Evolutionary conservation across 129 eudicot species (phyloP).

Genomic region (Tagetes patula): DNA sequence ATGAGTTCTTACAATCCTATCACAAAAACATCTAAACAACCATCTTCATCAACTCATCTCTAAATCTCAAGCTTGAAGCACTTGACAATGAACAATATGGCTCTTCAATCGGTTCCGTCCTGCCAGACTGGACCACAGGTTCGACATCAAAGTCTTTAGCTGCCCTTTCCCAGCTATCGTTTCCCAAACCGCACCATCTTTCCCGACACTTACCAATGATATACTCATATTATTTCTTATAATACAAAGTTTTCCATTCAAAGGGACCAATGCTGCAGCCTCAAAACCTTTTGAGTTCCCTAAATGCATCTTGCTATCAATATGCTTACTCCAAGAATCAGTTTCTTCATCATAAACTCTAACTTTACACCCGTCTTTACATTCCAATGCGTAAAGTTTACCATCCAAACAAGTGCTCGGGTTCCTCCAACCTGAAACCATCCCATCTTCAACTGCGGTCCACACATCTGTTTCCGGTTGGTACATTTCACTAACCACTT

Average conservation of each 20-base stretch:
- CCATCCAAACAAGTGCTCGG: conserved; percentile 74
- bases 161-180: conserved; percentile 68
- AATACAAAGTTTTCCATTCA: conserved; percentile 61
- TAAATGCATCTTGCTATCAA: conserved; percentile 75
- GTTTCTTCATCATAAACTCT: conserved; percentile 65
- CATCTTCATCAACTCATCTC: conserved; percentile 14
- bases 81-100: conserved; percentile 79
- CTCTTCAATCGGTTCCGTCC: conserved; percentile 68
- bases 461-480: conserved; percentile 62
- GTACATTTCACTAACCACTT: conserved; percentile 71
- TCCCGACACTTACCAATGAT: conserved; percentile 58
- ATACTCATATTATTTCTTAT: conserved; percentile 80
- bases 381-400: conserved; percentile 69
- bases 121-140: conserved; percentile 61
- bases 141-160: conserved; percentile 63
- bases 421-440: conserved; percentile 86
- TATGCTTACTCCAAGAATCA: conserved; percentile 78
- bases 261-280: conserved; percentile 76
- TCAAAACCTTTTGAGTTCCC: conserved; percentile 82
- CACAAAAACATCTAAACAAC: conserved; percentile 31
- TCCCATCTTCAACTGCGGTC: conserved; percentile 69
- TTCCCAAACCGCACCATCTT: conserved; percentile 53
- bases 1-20: conserved; percentile 26
- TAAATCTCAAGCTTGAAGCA: conserved; percentile 64
- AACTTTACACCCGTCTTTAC: conserved; percentile 83